phyloP scores from a whole-genome alignment of 2,329 filamentous ascomycete species.

The Myotisia sp. region DNA sequence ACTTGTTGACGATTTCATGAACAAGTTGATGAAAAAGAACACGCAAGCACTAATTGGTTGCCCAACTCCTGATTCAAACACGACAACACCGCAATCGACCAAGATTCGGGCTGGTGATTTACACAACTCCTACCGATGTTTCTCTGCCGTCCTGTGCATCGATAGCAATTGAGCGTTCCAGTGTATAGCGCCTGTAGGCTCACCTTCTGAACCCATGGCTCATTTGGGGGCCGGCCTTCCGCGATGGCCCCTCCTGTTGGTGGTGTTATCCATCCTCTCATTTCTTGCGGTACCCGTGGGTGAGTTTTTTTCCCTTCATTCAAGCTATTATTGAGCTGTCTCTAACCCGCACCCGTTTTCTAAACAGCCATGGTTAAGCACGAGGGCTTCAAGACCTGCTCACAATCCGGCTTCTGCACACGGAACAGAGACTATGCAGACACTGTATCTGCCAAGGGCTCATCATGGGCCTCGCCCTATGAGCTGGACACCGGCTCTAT shows the following conservation, averaged over 20 bases:
- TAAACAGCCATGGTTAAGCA: conserved; percentile 69
- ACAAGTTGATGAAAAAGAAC: too few species aligned
- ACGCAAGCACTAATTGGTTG: too few species aligned
- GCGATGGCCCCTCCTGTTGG: conserved; percentile 46
- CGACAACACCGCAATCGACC: too few species aligned
- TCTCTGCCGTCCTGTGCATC: too few species aligned
- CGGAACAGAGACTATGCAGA: conserved; percentile 87
- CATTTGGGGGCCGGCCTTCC: conserved; percentile 20
- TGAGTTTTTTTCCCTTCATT: conserved; percentile 28
- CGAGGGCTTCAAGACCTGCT: conserved; percentile 92
- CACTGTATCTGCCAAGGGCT: conserved; percentile 48
- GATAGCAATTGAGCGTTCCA: background rate
- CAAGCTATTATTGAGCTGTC: background rate
- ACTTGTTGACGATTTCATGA: too few species aligned
- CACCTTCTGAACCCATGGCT: conserved; percentile 8
- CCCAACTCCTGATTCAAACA: too few species aligned
- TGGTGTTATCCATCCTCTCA: conserved; percentile 44
- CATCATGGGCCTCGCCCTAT: conserved; percentile 69
- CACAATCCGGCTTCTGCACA: conserved; percentile 93
- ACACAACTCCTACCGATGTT: too few species aligned
- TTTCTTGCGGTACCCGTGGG: conserved; percentile 51
- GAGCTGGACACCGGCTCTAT: conserved; percentile 56
- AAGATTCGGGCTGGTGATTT: too few species aligned
- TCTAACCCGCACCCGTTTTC: conserved; percentile 3
- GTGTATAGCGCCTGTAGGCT: background rate